A percentile compares a stretch with the other conserved stretches of the same genome.
phyloP scores from a whole-genome alignment of 2,329 filamentous ascomycete species.

The Onygenales sp. region DNA sequence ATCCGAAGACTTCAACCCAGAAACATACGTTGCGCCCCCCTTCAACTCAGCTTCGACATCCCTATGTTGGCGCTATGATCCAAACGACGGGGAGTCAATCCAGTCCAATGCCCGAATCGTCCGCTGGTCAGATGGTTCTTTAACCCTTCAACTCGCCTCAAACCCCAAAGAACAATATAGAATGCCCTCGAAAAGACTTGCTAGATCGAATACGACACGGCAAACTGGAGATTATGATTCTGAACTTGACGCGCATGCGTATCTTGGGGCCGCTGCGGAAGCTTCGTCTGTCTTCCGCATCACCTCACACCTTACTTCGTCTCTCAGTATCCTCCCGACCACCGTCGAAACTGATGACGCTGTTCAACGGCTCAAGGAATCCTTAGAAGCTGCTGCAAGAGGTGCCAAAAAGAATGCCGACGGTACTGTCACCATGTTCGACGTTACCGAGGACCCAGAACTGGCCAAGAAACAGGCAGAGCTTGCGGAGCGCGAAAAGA shows the following conservation, averaged over 20 bases:
- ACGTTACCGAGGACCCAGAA: slow-evolving; percentile 54
- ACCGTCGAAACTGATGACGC: slow-evolving; percentile 50
- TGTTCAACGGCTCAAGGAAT: slow-evolving; percentile 52
- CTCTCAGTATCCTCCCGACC: slow-evolving; percentile 48
- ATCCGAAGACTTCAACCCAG: slow-evolving; percentile 50
- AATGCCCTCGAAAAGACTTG: slow-evolving; percentile 48
- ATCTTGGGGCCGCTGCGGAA: slow-evolving; percentile 51
- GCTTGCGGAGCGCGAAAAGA: slow-evolving; percentile 48
- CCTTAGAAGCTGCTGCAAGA: slow-evolving; percentile 47
- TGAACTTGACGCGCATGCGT: slow-evolving; percentile 53
- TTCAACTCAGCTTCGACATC: slow-evolving; percentile 57
- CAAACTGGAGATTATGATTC: slow-evolving; percentile 43
- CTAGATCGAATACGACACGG: slow-evolving; percentile 43
- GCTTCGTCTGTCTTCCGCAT: slow-evolving; percentile 50
- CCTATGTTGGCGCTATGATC: slow-evolving; percentile 56
- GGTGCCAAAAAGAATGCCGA: slow-evolving; percentile 41
- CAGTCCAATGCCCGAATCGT: slow-evolving; percentile 59
- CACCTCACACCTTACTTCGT: slow-evolving; percentile 54
- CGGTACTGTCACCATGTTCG: slow-evolving; percentile 47
- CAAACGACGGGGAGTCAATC: slow-evolving; percentile 45
- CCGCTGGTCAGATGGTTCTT: slow-evolving; percentile 57
- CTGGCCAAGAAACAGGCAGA: slow-evolving; percentile 51
- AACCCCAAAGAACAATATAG: slow-evolving; percentile 52
- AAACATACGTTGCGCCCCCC: slow-evolving; percentile 52
- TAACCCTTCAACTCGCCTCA: slow-evolving; percentile 56